Conservation (phyloP, 2,329 filamentous ascomycete genomes). For the Apiospora rasikravindrae region DNA sequence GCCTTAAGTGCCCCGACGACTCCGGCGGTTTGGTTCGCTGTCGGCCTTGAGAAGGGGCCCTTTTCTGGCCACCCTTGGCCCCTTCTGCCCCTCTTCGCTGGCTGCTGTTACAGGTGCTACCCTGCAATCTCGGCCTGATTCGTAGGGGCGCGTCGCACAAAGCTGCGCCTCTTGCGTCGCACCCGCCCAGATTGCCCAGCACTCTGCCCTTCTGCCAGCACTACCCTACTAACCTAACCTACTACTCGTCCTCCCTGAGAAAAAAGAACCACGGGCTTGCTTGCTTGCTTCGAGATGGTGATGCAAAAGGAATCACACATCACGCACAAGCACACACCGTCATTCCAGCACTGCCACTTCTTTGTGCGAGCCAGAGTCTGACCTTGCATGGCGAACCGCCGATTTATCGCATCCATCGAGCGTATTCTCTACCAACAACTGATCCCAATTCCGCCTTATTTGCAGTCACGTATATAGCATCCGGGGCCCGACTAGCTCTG, state of each 20-base stretch:
- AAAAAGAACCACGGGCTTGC: background rate
- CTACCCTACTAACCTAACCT: background rate
- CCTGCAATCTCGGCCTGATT: conserved; percentile 17
- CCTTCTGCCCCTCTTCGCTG: background rate
- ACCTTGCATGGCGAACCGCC: background rate
- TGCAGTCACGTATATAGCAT: background rate
- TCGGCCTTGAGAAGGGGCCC: background rate
- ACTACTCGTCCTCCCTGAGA: background rate
- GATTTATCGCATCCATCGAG: background rate
- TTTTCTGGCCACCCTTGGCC: background rate
- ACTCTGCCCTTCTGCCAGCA: too few species aligned
- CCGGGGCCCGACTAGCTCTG: background rate
- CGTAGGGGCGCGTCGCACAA: background rate
- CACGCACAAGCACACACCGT: background rate
- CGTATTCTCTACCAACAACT: background rate
- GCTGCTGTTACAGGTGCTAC: background rate
- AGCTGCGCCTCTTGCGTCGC: conserved; percentile 9
- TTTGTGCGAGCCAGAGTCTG: background rate
- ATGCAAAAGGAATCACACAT: background rate
- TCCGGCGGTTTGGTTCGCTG: background rate
- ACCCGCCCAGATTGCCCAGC: background rate
- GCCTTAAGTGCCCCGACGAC: conserved; percentile 8
- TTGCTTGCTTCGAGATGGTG: conserved; percentile 4
- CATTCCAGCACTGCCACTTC: background rate
- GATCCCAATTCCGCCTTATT: background rate